Evolutionary conservation across 2,329 filamentous ascomycete species (phyloP).

Genomic region (Xylariales sp.): DNA sequence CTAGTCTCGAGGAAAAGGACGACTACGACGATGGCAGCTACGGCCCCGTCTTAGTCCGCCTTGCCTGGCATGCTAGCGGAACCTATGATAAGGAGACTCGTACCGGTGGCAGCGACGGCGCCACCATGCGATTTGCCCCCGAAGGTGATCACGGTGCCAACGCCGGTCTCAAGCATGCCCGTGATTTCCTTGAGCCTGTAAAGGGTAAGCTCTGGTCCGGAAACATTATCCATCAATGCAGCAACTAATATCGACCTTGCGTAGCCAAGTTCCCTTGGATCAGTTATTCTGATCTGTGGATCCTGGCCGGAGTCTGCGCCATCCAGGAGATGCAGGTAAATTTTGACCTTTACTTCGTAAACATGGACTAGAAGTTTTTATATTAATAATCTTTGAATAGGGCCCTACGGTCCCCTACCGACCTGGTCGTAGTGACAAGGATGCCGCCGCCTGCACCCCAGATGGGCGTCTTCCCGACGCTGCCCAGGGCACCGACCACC

Average conservation of each 20-base stretch:
- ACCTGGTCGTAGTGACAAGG: constrained; percentile 84
- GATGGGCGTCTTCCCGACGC: constrained; percentile 90
- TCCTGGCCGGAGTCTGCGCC: constrained; percentile 83
- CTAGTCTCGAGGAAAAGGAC: constrained; percentile 84
- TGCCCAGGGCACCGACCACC: constrained; percentile 79
- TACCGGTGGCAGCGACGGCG: constrained; percentile 94
- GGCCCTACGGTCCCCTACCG: constrained; percentile 89
- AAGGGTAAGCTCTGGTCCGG: constrained; percentile 68
- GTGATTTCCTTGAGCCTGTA: constrained; percentile 92
- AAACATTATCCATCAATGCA: neutral
- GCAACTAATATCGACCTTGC: constrained; percentile 20
- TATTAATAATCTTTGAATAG: constrained; percentile 20
- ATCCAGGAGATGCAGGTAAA: constrained; percentile 87
- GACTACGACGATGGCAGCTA: constrained; percentile 98
- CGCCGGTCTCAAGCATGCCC: constrained; percentile 85
- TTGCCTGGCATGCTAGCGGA: constrained; percentile 94
- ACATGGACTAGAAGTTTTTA: too few relatives aligned
- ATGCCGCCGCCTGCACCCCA: constrained; percentile 87
- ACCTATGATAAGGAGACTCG: constrained; percentile 90
- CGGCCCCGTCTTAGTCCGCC: constrained; percentile 87
- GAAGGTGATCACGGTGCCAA: constrained; percentile 94
- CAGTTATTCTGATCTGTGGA: constrained; percentile 96
- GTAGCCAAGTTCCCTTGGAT: constrained; percentile 91
- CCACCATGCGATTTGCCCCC: constrained; percentile 94
- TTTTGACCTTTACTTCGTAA: too few relatives aligned